Conservation (phyloP, 768 basidiomycete genomes). For the Phylloporus rhodoxanthus region DNA sequence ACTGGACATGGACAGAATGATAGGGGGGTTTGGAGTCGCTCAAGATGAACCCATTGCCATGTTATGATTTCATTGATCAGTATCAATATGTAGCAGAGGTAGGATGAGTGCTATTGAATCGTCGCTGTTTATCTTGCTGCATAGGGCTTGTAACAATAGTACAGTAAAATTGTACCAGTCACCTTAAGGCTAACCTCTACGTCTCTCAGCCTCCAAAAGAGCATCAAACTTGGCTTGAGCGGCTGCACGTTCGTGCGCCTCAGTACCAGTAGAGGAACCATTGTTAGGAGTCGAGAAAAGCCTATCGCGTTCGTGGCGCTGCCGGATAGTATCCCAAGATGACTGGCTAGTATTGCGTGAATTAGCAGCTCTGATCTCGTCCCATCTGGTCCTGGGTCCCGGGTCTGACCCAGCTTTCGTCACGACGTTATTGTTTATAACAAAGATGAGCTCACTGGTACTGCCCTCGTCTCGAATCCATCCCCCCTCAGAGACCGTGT, state of each 20-base stretch:
- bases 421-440: not conserved
- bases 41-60: constrained; percentile 2
- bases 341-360: constrained; percentile 39
- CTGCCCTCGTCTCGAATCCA: constrained; percentile 11
- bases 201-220: constrained; percentile 53
- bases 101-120: not conserved
- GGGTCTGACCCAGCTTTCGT: constrained; percentile 7
- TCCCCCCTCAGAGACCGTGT: constrained; percentile 12
- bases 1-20: constrained; percentile 3
- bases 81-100: constrained; percentile 2
- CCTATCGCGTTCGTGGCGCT: constrained; percentile 42
- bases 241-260: constrained; percentile 31
- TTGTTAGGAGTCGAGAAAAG: constrained; percentile 11
- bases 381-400: constrained; percentile 47
- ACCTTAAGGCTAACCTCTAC: constrained; percentile 23
- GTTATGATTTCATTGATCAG: constrained; percentile 4
- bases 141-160: not conserved
- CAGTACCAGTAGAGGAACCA: constrained; percentile 5
- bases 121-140: not conserved
- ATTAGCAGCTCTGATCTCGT: constrained; percentile 57
- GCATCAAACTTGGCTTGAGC: constrained; percentile 58
- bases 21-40: constrained; percentile 6
- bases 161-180: constrained; percentile 1
- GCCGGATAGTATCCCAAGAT: constrained; percentile 65
- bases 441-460: constrained; percentile 11